phyloP scores from a whole-genome alignment of 495 filamentous ascomycete species.

The Penicillium chermesinum region DNA sequence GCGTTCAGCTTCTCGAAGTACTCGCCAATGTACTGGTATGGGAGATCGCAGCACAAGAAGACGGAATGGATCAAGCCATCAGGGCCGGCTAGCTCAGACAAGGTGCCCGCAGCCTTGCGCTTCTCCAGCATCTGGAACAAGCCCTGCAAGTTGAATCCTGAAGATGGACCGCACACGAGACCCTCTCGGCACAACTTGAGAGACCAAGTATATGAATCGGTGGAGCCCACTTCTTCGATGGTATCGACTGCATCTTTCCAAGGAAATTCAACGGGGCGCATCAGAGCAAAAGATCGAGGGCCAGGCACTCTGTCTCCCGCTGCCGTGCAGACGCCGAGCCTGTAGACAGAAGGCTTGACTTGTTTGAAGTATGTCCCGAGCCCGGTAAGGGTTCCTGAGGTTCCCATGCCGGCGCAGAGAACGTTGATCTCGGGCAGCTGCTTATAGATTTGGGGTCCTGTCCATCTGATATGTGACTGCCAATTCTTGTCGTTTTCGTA shows the following conservation, averaged over 20 bases:
- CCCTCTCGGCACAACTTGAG: constrained; percentile 53
- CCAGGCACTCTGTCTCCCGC: constrained; percentile 54
- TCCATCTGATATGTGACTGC: constrained; percentile 56
- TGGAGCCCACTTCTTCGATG: constrained; percentile 50
- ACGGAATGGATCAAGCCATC: constrained; percentile 50
- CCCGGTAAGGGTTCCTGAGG: constrained; percentile 50
- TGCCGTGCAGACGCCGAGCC: constrained; percentile 51
- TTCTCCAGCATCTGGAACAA: constrained; percentile 48
- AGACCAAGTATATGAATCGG: constrained; percentile 49
- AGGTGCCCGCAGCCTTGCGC: constrained; percentile 39
- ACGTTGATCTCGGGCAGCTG: constrained; percentile 56
- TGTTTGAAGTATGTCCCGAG: constrained; percentile 50
- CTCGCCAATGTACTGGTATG: constrained; percentile 57
- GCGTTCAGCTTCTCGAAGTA: constrained; percentile 53
- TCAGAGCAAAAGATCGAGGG: constrained; percentile 47
- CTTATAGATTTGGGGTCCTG: constrained; percentile 52
- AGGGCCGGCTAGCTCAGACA: constrained; percentile 39
- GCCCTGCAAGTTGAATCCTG: constrained; percentile 53
- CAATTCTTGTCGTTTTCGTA: constrained; percentile 58
- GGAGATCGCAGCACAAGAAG: constrained; percentile 58
- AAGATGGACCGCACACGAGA: constrained; percentile 55
- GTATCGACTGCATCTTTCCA: constrained; percentile 51
- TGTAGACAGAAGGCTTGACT: constrained; percentile 45
- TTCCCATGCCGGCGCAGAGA: constrained; percentile 55
- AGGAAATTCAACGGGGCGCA: constrained; percentile 51